Base-by-base conservation (phyloP, 1,284 basidiomycete species). In the Leccinum pachyderme region DNA sequence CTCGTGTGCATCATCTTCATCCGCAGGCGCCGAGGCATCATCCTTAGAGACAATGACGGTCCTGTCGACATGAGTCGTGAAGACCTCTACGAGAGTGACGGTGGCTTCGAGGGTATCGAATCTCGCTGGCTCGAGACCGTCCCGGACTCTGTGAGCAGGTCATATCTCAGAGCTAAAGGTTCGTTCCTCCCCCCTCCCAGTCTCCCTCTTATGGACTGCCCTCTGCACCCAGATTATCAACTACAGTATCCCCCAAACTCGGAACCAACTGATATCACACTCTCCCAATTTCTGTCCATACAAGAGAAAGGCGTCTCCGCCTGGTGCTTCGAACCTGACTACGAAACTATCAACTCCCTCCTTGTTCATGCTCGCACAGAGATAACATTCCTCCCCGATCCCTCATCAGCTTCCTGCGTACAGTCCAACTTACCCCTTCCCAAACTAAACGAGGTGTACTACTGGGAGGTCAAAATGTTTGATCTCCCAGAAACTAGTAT, bases 401-500 rank as follows among this genome's bases (percentile, higher is more conserved):
- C 95, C 7, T 88, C 91, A 18, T 93, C 92, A 18, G 91, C 92
- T 2, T 94, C 94, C 24, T 92, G 84, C 55, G 95, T 98, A 5
- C 93, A 97, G 75, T 95, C 93, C 50, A 98, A 98, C 70, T 79
- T 98, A 7, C 95, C 95, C 0, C 76, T 98, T 5, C 95, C 95
- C 12, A 96, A 96, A 69, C 79, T 97, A 51, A 98, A 98, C 74
- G 95, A 98, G 71, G 93, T 96, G 12, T 98, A 98, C 72, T 98
- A 98, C 71, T 98, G 92, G 90, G 95, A 98, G 70, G 90, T 94
- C 59, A 98, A 98, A 77, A 91, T 97, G 87, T 98, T 94, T 70
- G 95, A 98, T 73, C 88, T 96, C 57, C 92, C 93, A 6, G 78
- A 83, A 57, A 77, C 81, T 1, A 97, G 93, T 8, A 91, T 83